These are phyloP conservation scores for Pseudogymnoascus sp. DNA, from an alignment of 2,329 filamentous ascomycete species.

Conservation along the genomic window DNA sequence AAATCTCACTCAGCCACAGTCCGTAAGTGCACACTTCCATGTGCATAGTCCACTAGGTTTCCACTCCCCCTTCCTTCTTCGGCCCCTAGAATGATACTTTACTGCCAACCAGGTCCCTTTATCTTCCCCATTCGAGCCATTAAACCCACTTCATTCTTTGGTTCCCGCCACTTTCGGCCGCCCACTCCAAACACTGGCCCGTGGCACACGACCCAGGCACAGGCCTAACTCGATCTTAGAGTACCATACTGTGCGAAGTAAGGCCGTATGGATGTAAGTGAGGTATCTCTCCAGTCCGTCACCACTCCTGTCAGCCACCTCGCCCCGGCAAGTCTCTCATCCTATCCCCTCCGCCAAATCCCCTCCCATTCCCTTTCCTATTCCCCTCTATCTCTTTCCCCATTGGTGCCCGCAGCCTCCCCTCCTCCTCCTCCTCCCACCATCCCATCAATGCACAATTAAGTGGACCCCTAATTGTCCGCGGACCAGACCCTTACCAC, in stretches of 20 bases:
- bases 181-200: neutral
- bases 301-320: neutral
- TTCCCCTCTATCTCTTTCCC: neutral
- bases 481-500: neutral
- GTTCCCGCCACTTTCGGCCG: neutral
- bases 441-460: neutral
- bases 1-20: neutral
- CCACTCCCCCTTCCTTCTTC: neutral
- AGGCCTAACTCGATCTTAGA: constrained; percentile 14
- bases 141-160: neutral
- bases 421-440: neutral
- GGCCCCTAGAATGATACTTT: neutral
- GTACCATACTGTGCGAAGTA: neutral
- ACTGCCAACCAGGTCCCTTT: neutral
- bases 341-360: neutral
- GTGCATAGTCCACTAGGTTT: neutral
- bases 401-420: neutral
- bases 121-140: neutral
- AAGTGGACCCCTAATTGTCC: neutral
- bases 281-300: neutral
- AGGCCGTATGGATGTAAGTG: neutral
- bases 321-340: neutral
- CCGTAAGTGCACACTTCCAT: neutral
- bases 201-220: neutral
- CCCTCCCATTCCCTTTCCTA: neutral